These are phyloP conservation scores for Rhodotorula taiwanensis DNA, from an alignment of 768 basidiomycete species.

Conservation along the genomic window DNA sequence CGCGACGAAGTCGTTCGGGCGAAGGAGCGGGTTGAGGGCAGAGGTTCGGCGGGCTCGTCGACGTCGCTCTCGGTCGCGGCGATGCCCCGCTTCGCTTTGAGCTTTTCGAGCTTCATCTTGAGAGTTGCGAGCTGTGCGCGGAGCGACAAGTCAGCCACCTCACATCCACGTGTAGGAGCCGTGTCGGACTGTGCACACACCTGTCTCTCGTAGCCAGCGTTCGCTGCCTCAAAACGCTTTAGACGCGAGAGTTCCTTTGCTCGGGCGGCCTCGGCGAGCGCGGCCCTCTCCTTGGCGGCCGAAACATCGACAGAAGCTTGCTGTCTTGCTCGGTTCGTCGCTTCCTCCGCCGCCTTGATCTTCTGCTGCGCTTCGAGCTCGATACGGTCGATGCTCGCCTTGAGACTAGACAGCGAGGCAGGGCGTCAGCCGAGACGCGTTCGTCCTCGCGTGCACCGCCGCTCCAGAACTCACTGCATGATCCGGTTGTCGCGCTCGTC, in stretches of 20 bases:
- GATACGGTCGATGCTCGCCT: background rate
- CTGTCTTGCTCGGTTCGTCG: background rate
- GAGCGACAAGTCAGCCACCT: too few relatives aligned
- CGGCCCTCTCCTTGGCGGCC: too few relatives aligned
- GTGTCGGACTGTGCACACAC: too few relatives aligned
- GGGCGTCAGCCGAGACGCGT: background rate
- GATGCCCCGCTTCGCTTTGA: constrained; percentile 1
- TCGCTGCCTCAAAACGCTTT: background rate
- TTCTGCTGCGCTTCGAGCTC: background rate
- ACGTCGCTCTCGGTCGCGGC: background rate
- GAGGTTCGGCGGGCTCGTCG: background rate
- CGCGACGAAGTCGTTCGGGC: constrained; percentile 1
- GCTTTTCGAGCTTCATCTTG: background rate
- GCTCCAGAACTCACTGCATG: background rate
- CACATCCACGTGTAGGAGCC: too few relatives aligned
- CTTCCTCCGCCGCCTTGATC: background rate
- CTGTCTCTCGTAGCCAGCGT: background rate
- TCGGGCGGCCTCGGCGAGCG: too few relatives aligned
- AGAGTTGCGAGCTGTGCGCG: background rate
- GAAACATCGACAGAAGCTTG: too few relatives aligned
- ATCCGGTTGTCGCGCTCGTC: background rate
- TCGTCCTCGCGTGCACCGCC: too few relatives aligned
- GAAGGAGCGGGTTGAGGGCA: background rate
- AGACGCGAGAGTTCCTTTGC: background rate
- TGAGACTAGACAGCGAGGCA: background rate